These are phyloP conservation scores for Pseudopithomyces maydicus DNA, from an alignment of 2,329 filamentous ascomycete genomes.

Conservation along the genomic window DNA sequence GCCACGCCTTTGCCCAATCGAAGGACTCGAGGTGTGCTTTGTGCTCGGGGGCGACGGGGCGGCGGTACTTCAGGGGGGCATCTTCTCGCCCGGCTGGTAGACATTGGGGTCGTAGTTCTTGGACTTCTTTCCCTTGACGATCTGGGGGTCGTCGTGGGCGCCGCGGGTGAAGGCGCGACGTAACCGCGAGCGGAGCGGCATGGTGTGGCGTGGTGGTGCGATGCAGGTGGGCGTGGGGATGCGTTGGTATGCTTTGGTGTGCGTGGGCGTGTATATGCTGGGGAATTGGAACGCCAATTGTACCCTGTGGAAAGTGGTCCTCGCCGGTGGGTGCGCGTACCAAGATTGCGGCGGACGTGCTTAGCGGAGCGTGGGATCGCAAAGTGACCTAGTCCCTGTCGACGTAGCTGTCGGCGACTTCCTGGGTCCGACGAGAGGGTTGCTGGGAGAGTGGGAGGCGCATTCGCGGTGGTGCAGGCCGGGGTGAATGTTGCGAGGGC, in stretches of 20 bases:
- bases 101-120: constrained; percentile 49
- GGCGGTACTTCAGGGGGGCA: constrained; percentile 58
- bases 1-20: constrained; percentile 54
- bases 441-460: background rate
- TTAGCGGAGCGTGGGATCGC: constrained; percentile 2
- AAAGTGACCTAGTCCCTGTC: constrained; percentile 2
- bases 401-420: constrained; percentile 1
- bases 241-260: background rate
- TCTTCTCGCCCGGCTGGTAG: constrained; percentile 58
- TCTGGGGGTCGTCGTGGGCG: constrained; percentile 29
- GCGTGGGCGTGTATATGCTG: background rate
- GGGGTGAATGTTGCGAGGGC: too few relatives aligned
- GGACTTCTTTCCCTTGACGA: constrained; percentile 31
- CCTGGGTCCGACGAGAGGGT: background rate
- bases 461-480: background rate
- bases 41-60: constrained; percentile 56
- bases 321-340: background rate
- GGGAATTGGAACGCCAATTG: background rate
- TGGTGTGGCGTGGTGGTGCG: constrained; percentile 1
- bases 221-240: background rate
- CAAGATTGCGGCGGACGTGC: constrained; percentile 7
- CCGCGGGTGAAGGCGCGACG: constrained; percentile 50
- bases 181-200: constrained; percentile 50
- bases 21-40: constrained; percentile 56
- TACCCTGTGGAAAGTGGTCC: background rate